Percentiles rank a stretch among this genome's conserved stretches.
phyloP scores from a whole-genome alignment of 2,329 filamentous ascomycete genomes.

The Phialophora macrospora region DNA sequence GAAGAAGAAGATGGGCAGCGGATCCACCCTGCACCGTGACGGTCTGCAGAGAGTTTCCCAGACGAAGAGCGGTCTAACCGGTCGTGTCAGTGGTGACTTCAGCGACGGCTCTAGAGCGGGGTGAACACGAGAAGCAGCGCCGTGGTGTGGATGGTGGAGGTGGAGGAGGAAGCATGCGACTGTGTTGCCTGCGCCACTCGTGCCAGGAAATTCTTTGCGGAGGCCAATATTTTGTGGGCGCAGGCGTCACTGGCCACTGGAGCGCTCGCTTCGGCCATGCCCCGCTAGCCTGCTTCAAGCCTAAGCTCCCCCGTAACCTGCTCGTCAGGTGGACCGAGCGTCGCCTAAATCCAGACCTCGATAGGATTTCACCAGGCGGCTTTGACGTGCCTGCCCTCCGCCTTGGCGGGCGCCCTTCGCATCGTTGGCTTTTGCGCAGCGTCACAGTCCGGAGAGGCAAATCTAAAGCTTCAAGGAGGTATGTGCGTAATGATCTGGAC shows the following conservation, averaged over 20 bases:
- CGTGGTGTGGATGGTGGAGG: not conserved
- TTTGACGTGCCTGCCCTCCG: conserved; percentile 9
- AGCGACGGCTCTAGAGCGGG: not conserved
- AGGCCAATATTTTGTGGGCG: no score
- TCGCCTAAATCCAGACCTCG: conserved; percentile 8
- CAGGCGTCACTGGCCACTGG: not conserved
- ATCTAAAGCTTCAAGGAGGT: not conserved
- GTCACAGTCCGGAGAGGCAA: not conserved
- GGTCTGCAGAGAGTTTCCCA: not conserved
- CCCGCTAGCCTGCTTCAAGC: not conserved
- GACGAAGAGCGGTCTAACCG: not conserved
- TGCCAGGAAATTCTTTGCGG: not conserved
- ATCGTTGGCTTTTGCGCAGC: not conserved
- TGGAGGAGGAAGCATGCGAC: not conserved
- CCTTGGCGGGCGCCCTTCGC: conserved; percentile 1
- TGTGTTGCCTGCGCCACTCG: not conserved
- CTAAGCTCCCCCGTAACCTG: not conserved
- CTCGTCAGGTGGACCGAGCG: not conserved
- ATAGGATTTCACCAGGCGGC: not conserved
- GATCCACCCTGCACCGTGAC: not conserved
- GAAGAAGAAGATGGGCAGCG: not conserved
- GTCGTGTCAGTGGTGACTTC: conserved; percentile 1
- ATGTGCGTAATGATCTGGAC: not conserved
- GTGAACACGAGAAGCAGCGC: not conserved
- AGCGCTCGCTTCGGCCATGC: not conserved